phyloP scores from a whole-genome alignment of 495 filamentous ascomycete genomes.

The Aspergillus sparsus region DNA sequence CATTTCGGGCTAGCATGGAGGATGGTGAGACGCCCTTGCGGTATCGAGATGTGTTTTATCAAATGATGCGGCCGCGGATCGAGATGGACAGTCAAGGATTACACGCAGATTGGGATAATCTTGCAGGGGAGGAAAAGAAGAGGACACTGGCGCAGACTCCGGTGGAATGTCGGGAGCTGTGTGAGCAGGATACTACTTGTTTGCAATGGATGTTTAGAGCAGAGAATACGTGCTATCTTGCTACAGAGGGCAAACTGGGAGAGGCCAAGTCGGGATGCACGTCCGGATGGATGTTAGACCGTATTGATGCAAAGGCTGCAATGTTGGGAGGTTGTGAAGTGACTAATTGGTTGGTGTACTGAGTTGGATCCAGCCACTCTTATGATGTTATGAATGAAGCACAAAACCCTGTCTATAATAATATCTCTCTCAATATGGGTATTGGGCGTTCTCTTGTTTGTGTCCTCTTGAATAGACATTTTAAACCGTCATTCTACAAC shows the following conservation, averaged over 20 bases:
- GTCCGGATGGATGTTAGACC: conserved; percentile 36
- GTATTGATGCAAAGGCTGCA: conserved; percentile 28
- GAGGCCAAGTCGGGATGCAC: conserved; percentile 14
- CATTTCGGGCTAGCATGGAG: conserved; percentile 32
- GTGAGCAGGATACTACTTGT: conserved; percentile 35
- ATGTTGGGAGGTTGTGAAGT: conserved; percentile 22
- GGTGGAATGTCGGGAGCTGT: conserved; percentile 39
- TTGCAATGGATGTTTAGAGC: conserved; percentile 40
- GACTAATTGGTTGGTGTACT: too few relatives aligned
- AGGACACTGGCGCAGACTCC: conserved; percentile 14
- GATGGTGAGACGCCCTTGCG: conserved; percentile 1
- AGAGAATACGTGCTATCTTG: conserved; percentile 33
- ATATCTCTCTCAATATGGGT: too few relatives aligned
- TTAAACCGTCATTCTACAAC: too few relatives aligned
- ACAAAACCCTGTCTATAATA: too few relatives aligned
- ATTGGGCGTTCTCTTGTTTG: too few relatives aligned
- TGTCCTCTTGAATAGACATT: too few relatives aligned
- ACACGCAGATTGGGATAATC: conserved; percentile 36
- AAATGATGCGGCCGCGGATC: conserved; percentile 11
- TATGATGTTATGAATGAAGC: too few relatives aligned
- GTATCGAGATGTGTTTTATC: conserved; percentile 22
- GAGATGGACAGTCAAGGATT: not conserved
- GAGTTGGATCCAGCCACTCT: too few relatives aligned
- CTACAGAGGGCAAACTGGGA: conserved; percentile 25
- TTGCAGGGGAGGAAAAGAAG: conserved; percentile 16